Conservation (phyloP, 2,329 filamentous ascomycete genomes). For the Colletotrichum sp. region DNA sequence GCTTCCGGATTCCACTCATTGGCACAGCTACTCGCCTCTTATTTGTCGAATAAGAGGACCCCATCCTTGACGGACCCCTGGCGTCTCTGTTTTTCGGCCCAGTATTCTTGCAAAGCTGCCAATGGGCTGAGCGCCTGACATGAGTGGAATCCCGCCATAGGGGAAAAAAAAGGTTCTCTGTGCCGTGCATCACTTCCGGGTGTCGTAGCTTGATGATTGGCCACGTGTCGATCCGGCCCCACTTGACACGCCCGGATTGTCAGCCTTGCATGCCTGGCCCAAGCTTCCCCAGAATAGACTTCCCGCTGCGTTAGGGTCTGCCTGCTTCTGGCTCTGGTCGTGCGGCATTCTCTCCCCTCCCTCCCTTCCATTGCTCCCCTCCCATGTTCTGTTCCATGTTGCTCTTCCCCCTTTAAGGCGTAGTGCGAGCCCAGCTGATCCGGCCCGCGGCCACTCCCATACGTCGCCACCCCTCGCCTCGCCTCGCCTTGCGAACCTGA, state of each 20-base stretch:
- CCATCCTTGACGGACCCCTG: background rate
- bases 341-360: background rate
- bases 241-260: background rate
- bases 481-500: background rate
- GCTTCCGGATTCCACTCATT: background rate
- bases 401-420: background rate
- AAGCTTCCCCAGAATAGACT: constrained; percentile 14
- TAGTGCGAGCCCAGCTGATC: background rate
- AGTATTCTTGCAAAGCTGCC: background rate
- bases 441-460: background rate
- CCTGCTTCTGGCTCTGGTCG: background rate
- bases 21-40: background rate
- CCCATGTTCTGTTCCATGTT: background rate
- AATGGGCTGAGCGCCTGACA: background rate
- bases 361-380: background rate
- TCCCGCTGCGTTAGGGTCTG: constrained; percentile 15
- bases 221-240: background rate
- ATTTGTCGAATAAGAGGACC: background rate
- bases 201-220: constrained; percentile 1
- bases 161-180: background rate
- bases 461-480: background rate
- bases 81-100: background rate
- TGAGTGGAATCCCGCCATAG: background rate
- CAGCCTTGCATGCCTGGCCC: constrained; percentile 13
- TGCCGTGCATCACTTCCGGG: background rate